Base-by-base conservation (phyloP, 345 rosid species). In the Corchorus capsularis region DNA sequence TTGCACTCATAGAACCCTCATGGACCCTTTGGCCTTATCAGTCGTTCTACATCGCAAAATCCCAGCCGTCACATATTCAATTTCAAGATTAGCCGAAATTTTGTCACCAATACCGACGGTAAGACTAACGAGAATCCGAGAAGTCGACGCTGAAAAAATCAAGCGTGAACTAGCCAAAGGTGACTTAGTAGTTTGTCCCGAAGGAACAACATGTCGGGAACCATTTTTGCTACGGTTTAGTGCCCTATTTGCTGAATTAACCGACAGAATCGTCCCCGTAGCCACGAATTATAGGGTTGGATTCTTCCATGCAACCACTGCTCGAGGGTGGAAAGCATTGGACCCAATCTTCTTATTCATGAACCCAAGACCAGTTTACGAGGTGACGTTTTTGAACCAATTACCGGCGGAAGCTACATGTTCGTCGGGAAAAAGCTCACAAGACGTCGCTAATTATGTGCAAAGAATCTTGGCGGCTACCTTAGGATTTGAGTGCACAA, bases 271-370 rank as follows among this genome's bases (percentile, higher is more conserved):
- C 3, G 98, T 95, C 3, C 98, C 98, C 0, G 99, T 95, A 6
- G 99, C 98, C 1, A 95, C 90, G 99, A 89, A 93, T 66, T 93
- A 95, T 19, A 71, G 91, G 77, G 97, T 91, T 20, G 95, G 92
- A n/a, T 87, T 95, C 77, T 95, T 95, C 81, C 99, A 95, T 62
- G 97, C 98, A 59, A 95, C 98, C 4, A 95, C 99, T 0, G 99
- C 99, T 1, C 78, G 96, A 57, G 97, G 99, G 1, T 95, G 99
- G 87, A 95, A 95, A 50, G 96, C 87, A 8, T 71, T 95, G 82
- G 99, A 95, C 68, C 96, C 98, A 0, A 86, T 95, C 6, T 93
- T 93, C 85, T 93, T 91, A 87, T 90, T 90, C 84, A 95, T 93
- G 98, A 95, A 95, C 84, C 99, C 99, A 10, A 86, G 96, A 66